Evolutionary conservation across 2,329 filamentous ascomycete species (phyloP), one percentile per base, ranked within the genome.

Genomic region (Trichoderma koningii): DNA sequence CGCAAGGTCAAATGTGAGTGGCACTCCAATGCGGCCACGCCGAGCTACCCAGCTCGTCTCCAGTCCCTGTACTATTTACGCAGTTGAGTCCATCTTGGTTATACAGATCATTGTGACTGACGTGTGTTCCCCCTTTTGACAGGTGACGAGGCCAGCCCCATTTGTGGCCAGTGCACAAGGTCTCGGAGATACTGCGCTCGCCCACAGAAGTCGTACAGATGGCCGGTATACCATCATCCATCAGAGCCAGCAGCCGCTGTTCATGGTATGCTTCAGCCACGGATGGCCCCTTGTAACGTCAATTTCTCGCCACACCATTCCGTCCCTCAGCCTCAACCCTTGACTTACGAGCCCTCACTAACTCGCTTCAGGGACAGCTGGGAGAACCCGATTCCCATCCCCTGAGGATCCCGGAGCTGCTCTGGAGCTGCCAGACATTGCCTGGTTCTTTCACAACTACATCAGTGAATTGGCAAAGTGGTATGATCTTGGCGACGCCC

Each of bases 401-500:
- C 62, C 62, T 12, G 65, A 59, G 4, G 19, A 56, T 14, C 77
- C 78, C 28, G 68, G 70, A 12, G 65, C 60, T 23, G 74, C 73
- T 7, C 70, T 80, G 0, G 55, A 73, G 41, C 68, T 73, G 3
- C 71, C 69, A n/a, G 70, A 71, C 3, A 70, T 78, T 12, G 72
- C 77, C 2, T 69, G 66, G 7, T 70, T 79, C 15, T 81, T 81
- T 51, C 72, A 76, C 48, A 52, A 63, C 28, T 82, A 82, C 67
- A 75, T 77, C 9, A 65, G 68, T 1, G 63, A 71, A 44, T 70
- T 82, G 19, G 79, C 81, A 1, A 70, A 72, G 2, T 83, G 81
- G 81, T 83, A 82, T 68, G 80, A 83, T 57, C 74, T 83, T 7
- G 80, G 78, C 52, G 80, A 83, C 63, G 64, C 71, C 0, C 59